These are phyloP conservation scores for Linanthus parryae DNA, from an alignment of 148 eudicot genomes.

Conservation along the genomic window DNA sequence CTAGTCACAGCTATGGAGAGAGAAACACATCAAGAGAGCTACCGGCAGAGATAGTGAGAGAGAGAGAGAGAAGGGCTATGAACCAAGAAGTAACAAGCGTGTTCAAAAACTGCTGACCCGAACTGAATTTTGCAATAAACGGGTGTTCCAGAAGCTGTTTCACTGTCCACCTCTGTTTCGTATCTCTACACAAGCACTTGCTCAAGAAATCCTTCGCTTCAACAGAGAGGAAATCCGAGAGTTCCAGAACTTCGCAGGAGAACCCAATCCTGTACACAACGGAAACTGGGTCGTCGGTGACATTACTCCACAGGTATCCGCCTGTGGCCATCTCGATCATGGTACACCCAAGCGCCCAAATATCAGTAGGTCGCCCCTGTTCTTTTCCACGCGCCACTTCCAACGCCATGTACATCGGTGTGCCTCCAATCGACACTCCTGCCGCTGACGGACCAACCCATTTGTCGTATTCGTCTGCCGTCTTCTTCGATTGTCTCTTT, in stretches of 20 bases:
- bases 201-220: slow-evolving; percentile 52
- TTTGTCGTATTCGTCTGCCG: too few species aligned
- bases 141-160: slow-evolving; percentile 58
- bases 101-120: too few species aligned
- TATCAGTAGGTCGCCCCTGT: slow-evolving; percentile 44
- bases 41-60: too few species aligned
- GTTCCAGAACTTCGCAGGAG: slow-evolving; percentile 38
- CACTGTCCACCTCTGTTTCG: slow-evolving; percentile 55
- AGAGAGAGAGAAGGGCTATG: too few species aligned
- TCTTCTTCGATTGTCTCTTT: too few species aligned
- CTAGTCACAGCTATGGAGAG: too few species aligned
- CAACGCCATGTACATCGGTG: slow-evolving; percentile 68
- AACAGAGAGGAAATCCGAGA: slow-evolving; percentile 35
- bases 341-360: slow-evolving; percentile 72
- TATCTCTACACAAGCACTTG: slow-evolving; percentile 46
- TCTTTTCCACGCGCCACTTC: slow-evolving; percentile 62
- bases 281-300: slow-evolving; percentile 23
- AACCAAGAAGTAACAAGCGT: too few species aligned
- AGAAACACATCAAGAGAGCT: too few species aligned
- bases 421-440: slow-evolving; percentile 38
- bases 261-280: slow-evolving; percentile 43
- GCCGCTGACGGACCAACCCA: too few species aligned
- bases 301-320: slow-evolving; percentile 37
- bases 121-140: slow-evolving; percentile 22
- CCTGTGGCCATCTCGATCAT: slow-evolving; percentile 63